Percentiles rank a stretch among this genome's conserved stretches.
phyloP scores from a whole-genome alignment of 2,329 filamentous ascomycete species.

The Fusarium pseudoanthophilum region DNA sequence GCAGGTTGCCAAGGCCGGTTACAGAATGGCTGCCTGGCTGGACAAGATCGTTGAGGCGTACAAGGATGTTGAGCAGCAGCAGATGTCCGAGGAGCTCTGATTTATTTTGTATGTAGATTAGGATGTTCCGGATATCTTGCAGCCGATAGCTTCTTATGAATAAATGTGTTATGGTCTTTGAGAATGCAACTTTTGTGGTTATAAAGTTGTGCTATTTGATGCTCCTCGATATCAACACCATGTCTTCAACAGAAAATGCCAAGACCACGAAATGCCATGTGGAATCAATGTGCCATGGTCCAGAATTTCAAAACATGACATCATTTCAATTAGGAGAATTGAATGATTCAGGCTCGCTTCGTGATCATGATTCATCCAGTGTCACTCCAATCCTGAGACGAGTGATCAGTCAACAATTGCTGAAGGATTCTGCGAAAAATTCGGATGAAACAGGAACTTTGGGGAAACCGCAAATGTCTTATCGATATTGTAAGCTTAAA shows the following conservation, averaged over 20 bases:
- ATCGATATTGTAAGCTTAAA: constrained; percentile 13
- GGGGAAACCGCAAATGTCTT: background rate
- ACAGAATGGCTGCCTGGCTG: constrained; percentile 74
- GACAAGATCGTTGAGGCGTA: constrained; percentile 66
- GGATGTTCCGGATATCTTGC: background rate
- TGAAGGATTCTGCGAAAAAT: constrained; percentile 2
- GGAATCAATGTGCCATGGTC: background rate
- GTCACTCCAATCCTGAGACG: constrained; percentile 24
- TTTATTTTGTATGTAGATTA: background rate
- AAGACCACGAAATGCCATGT: background rate
- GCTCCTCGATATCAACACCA: background rate
- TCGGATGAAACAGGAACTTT: constrained; percentile 17
- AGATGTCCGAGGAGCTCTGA: constrained; percentile 47
- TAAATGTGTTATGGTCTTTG: background rate
- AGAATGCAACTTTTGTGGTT: background rate
- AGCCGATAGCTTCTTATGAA: background rate
- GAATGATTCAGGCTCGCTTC: constrained; percentile 9
- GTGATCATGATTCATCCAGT: constrained; percentile 5
- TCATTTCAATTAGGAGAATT: background rate
- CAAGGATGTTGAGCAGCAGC: constrained; percentile 37
- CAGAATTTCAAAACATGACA: background rate
- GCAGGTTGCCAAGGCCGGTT: constrained; percentile 75
- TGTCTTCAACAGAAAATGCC: background rate
- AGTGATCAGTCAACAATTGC: background rate
- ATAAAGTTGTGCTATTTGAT: background rate